Percentiles rank a stretch among this genome's conserved stretches.
These are phyloP conservation scores for Aspergillus brasiliensis DNA, from an alignment of 2,329 filamentous ascomycete species.

Conservation along the genomic window DNA sequence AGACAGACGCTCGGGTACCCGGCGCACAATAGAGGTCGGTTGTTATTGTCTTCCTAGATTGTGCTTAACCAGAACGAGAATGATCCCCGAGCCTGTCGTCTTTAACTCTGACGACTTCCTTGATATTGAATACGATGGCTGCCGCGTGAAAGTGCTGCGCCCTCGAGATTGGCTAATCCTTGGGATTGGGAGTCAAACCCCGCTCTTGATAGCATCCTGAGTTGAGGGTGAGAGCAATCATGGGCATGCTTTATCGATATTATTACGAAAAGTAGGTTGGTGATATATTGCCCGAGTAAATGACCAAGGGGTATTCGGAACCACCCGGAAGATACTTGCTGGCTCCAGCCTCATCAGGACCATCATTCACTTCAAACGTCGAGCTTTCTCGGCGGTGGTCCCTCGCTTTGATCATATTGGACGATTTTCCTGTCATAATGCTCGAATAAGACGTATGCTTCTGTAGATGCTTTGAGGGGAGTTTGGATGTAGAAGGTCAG, in stretches of 20 bases:
- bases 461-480: background rate
- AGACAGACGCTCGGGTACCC: background rate
- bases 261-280: background rate
- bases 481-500: background rate
- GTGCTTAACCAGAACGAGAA: background rate
- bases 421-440: no score
- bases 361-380: background rate
- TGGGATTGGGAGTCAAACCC: background rate
- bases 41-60: background rate
- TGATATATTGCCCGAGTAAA: background rate
- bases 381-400: background rate
- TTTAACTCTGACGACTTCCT: background rate
- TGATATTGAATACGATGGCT: background rate
- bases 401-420: no score
- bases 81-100: background rate
- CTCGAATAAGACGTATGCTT: no score
- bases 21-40: background rate
- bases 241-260: background rate
- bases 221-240: background rate
- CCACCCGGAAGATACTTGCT: background rate
- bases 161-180: background rate
- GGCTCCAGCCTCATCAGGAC: background rate
- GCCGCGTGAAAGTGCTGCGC: background rate
- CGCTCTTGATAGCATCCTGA: background rate
- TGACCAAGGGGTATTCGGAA: background rate